Conservation (phyloP, 805 yeast species). For the Ascoidea rubescens region DNA sequence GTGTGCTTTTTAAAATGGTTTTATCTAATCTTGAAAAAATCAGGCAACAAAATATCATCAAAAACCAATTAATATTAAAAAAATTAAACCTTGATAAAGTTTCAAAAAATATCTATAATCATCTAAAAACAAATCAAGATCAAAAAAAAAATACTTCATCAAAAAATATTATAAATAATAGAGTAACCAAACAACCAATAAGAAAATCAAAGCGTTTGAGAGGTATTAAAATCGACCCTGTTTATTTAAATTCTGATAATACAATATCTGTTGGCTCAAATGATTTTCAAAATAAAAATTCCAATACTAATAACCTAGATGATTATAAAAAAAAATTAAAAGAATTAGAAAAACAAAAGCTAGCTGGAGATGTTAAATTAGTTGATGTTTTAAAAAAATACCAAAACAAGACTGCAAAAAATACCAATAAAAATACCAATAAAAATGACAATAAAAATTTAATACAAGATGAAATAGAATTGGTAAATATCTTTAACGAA, state of each 20-base stretch:
- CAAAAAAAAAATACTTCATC: conserved; percentile 16
- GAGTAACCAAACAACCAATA: conserved; percentile 31
- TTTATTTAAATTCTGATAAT: no score
- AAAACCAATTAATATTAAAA: conserved; percentile 65
- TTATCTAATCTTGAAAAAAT: conserved; percentile 58
- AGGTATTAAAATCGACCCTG: conserved; percentile 48
- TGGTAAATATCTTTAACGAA: conserved; percentile 19
- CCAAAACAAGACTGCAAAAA: no score
- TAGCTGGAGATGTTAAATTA: conserved; percentile 52
- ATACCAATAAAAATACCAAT: conserved; percentile 19
- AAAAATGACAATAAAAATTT: conserved; percentile 14
- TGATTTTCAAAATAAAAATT: conserved; percentile 14
- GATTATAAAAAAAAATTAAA: conserved; percentile 16
- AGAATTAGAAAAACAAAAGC: conserved; percentile 35
- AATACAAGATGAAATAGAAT: conserved; percentile 21
- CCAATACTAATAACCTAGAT: conserved; percentile 13
- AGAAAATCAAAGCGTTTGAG: conserved; percentile 71
- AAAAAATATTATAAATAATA: conserved; percentile 9
- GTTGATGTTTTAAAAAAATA: conserved; percentile 40
- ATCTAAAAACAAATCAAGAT: conserved; percentile 19
- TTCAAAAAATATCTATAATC: conserved; percentile 37
- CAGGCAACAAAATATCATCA: conserved; percentile 63
- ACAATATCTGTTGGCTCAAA: conserved; percentile 21
- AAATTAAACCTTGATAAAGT: conserved; percentile 55
- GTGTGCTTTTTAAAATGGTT: no score